Percentiles rank a stretch among this genome's conserved stretches.
Evolutionary conservation across 1,284 basidiomycete species (phyloP).

Genomic region (Rhodofomes roseus): DNA sequence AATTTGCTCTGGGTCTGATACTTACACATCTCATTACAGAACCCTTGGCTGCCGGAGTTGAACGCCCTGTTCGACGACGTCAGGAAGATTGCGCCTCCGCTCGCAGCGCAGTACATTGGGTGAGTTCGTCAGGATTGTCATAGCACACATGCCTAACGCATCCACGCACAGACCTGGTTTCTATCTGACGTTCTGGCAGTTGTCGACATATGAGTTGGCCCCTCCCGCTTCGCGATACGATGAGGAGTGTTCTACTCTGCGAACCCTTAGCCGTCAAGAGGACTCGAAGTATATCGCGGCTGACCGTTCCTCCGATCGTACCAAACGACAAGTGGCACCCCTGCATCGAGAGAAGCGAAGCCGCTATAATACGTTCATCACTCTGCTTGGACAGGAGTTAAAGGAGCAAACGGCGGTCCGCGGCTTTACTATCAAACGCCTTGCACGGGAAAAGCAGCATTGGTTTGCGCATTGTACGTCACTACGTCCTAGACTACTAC

Average conservation of each 20-base stretch:
- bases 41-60: constrained; percentile 75
- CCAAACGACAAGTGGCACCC: constrained; percentile 48
- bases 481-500: neutral
- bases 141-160: neutral
- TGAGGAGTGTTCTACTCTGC: constrained; percentile 59
- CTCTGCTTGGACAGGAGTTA: constrained; percentile 60
- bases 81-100: constrained; percentile 61
- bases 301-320: constrained; percentile 62
- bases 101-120: constrained; percentile 68
- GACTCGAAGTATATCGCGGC: constrained; percentile 53
- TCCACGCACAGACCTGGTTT: constrained; percentile 67
- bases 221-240: constrained; percentile 70
- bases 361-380: constrained; percentile 54
- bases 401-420: constrained; percentile 75
- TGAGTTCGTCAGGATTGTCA: constrained; percentile 32
- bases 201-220: constrained; percentile 83
- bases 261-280: constrained; percentile 57
- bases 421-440: constrained; percentile 70
- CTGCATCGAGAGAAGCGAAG: constrained; percentile 60
- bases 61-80: constrained; percentile 67
- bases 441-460: constrained; percentile 77
- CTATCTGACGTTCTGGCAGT: constrained; percentile 93
- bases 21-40: constrained; percentile 33
- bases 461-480: constrained; percentile 79
- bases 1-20: neutral